Evolutionary conservation across 306 rosid genomes (phyloP), one percentile per base, ranked within the genome.

Genomic region (Nissolia schottii): DNA sequence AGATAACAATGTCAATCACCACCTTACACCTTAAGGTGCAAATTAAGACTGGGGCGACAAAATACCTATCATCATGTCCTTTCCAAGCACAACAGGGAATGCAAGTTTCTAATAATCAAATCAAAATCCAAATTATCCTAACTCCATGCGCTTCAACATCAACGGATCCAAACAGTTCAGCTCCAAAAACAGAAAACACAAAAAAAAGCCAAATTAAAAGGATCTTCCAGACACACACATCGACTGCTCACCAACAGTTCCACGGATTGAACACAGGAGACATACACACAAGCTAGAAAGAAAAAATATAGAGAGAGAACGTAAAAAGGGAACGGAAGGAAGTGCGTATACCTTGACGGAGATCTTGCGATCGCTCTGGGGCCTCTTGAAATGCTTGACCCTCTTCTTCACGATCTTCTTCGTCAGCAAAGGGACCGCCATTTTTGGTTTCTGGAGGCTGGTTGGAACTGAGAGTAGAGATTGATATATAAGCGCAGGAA

Each of bases 31-130:
- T 1, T 19, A 0, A 22, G 64, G 83, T 85, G 88, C 85, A 88
- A 83, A 45, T 72, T 88, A 87, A 92, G 98, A 85, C 93, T 90
- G 92, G 96, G 96, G 96, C 91, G 91, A 90, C 96, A 90, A 83
- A 0, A 0, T 3, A 3, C 46, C n/a, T 22, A 77, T 67, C 75
- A 85, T 88, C 96, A 81, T 46, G 74, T 88, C 83, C 75, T 84
- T 77, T 46, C 59, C 4, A 14, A 22, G 0, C 8, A 10, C 2
- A 32, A 32, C 38, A 7, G 9, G 38, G 7, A 32, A 32, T 32
- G 38, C 38, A 7, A 5, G 38, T 32, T 32, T 32, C n/a, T 32
- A 32, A 32, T 32, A 32, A 32, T 7, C n/a, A n/a, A n/a, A n/a
- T n/a, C n/a, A n/a, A n/a, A n/a, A n/a, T n/a, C n/a, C n/a, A n/a